Evolutionary conservation across 495 filamentous ascomycete genomes (phyloP), one percentile per base, ranked within the genome.

Genomic region (Penicillium pulvis): DNA sequence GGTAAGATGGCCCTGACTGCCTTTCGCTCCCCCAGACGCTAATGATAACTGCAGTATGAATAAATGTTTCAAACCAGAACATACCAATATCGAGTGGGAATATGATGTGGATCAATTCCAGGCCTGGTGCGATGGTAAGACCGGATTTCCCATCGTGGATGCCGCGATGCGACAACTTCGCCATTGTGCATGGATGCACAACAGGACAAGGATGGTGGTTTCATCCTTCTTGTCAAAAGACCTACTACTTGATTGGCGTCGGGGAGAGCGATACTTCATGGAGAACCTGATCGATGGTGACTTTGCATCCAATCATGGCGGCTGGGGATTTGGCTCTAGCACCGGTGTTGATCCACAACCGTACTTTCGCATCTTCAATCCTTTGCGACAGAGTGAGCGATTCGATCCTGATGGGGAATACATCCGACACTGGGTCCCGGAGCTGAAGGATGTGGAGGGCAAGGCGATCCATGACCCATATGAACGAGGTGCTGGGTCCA

Each of bases 321-420:
- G 93, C 0, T 96, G 93, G 93, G 93, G 92, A 0, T 97, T 93
- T 69, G 82, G 83, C 16, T 85, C 87, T 0, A 86, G 81, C 11
- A 89, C 90, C 1, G 93, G 93, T 12, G 91, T 93, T 0, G 92
- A 97, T 70, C 91, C 93, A 2, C 92, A 96, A 74, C 92, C 92
- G 0, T 96, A 93, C 64, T 96, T 97, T 62, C 81, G 91, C 3
- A 89, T 97, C 57, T 96, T 97, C 71, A 97, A 96, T 68, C 93
- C 93, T 6, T 62, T 88, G 19, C 73, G 91, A 56, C 93, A 97
- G 76, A 90, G 89, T 65, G 90, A 93, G 79, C 92, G 87, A 74
- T 96, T 81, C 55, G 84, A 87, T 62, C 71, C 75, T 0, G 72
- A 83, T 1, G 84, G 83, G 2, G 77, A 82, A 28, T 87, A 83